Conservation (phyloP, 2,329 filamentous ascomycete genomes). For the Pseudogymnoascus sp. region DNA sequence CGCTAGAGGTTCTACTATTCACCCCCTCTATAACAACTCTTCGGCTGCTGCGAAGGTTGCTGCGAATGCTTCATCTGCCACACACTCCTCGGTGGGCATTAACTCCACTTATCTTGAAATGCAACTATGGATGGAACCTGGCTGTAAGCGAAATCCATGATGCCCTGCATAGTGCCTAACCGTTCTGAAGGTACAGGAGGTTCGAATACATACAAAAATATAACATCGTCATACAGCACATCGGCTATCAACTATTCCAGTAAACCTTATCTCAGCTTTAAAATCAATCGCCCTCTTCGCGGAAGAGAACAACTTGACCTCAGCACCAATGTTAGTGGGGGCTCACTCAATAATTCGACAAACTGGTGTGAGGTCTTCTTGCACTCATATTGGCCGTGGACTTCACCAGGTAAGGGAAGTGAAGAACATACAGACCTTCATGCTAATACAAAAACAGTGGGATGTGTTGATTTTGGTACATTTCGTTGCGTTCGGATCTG, state of each 20-base stretch:
- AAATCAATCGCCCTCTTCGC: not conserved
- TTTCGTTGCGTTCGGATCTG: no score
- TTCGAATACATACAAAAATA: not conserved
- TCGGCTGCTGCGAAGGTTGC: not conserved
- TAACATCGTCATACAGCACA: not conserved
- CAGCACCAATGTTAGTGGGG: not conserved
- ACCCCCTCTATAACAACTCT: not conserved
- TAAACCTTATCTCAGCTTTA: not conserved
- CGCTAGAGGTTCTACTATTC: not conserved
- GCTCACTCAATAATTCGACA: not conserved
- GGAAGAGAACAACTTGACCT: not conserved
- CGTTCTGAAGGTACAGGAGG: no score
- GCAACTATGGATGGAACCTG: not conserved
- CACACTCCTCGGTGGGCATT: not conserved
- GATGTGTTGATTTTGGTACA: no score
- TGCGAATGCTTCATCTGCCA: not conserved
- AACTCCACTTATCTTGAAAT: not conserved
- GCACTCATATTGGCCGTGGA: no score
- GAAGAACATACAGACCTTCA: no score
- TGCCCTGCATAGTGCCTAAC: no score
- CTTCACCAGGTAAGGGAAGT: no score
- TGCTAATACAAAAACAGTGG: no score
- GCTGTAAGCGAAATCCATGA: not conserved
- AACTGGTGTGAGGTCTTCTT: not conserved
- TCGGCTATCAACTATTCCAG: rapidly evolving